Conservation (phyloP, 106 monocot genomes). For the Acorus calamus region DNA sequence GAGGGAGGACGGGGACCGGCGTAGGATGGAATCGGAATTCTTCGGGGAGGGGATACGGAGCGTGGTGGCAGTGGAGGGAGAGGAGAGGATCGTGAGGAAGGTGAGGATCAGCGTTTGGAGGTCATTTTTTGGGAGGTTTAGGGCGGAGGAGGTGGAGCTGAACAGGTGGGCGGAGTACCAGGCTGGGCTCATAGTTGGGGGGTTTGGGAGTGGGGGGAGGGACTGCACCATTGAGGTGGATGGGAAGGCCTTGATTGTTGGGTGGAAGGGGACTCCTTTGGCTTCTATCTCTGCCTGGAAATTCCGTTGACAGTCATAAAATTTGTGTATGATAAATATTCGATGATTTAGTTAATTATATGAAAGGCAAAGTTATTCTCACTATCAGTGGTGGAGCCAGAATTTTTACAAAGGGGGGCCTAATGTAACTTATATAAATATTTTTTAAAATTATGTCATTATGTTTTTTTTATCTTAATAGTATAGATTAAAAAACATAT, state of each 20-base stretch:
- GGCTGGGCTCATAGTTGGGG: constrained; percentile 5
- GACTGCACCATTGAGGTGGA: constrained; percentile 5
- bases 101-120: not conserved
- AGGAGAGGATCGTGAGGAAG: not conserved
- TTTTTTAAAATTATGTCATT: no score
- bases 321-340: no score
- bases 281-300: constrained; percentile 11
- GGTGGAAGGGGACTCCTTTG: constrained; percentile 17
- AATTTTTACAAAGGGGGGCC: no score
- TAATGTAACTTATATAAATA: no score
- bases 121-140: not conserved
- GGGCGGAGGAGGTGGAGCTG: constrained; percentile 3
- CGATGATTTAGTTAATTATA: no score
- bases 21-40: not conserved
- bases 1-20: not conserved
- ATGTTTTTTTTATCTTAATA: no score
- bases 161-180: constrained; percentile 9
- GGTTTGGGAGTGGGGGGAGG: not conserved
- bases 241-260: constrained; percentile 13
- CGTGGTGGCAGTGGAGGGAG: no score
- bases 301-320: not conserved
- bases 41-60: not conserved
- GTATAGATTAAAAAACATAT: no score
- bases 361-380: no score
- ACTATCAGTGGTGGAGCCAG: no score